These are phyloP conservation scores for Cocos nucifera DNA, from an alignment of 176 grass and related monocot species.

Conservation along the genomic window DNA sequence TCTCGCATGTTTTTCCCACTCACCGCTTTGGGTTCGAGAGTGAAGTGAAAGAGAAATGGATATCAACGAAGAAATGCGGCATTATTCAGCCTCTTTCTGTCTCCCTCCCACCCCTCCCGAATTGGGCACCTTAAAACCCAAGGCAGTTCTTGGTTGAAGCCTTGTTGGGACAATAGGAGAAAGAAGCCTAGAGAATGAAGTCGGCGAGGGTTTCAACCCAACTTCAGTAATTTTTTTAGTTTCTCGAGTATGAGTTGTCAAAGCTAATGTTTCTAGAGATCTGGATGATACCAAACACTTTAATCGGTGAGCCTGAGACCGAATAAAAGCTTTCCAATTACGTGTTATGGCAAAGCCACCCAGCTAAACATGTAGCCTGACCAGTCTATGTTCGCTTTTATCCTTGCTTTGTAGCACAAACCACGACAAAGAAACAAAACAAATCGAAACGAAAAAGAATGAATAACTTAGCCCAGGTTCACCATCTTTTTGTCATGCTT, in stretches of 20 bases:
- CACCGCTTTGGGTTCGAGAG: no score
- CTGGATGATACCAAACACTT: constrained; percentile 43
- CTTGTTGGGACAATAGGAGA: constrained; percentile 18
- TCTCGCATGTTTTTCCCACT: no score
- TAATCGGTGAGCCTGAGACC: constrained; percentile 37
- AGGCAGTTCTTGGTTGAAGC: constrained; percentile 4
- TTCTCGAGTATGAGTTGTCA: constrained; percentile 24
- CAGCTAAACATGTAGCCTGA: constrained; percentile 32
- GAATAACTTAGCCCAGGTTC: no score
- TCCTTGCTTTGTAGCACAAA: constrained; percentile 50
- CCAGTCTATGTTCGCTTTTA: constrained; percentile 13
- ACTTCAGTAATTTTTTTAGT: constrained; percentile 5
- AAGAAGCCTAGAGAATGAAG: constrained; percentile 25
- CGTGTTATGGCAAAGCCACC: constrained; percentile 49
- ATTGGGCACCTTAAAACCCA: not conserved
- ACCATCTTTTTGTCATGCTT: no score
- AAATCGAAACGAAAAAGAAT: no score
- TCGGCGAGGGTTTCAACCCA: not conserved
- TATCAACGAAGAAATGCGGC: no score
- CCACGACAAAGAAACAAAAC: constrained; percentile 17
- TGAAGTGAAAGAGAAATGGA: no score
- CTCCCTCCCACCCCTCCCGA: not conserved
- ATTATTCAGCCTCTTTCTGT: not conserved
- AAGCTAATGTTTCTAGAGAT: constrained; percentile 21
- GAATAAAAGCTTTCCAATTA: constrained; percentile 29